phyloP scores from a whole-genome alignment of 2,329 filamentous ascomycete species.

The Aulographum hederae region DNA sequence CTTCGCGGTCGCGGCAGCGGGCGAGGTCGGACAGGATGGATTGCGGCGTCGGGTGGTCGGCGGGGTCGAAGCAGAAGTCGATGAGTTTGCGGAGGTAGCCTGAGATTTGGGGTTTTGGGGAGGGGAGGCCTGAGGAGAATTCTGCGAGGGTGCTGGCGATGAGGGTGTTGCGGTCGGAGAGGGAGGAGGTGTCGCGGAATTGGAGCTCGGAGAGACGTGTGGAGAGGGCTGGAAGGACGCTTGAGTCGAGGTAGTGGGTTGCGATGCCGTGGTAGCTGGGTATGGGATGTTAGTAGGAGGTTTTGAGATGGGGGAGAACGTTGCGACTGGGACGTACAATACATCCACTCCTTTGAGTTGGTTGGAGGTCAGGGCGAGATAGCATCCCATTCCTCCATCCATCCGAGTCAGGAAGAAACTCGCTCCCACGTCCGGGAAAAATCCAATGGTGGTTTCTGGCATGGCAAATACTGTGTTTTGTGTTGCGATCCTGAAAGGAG shows the following conservation, averaged over 20 bases:
- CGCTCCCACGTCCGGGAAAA: slow-evolving; percentile 94
- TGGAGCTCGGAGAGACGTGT: slow-evolving; percentile 72
- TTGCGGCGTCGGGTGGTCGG: slow-evolving; percentile 39
- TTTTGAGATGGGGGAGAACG: slow-evolving; percentile 1
- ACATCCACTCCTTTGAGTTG: slow-evolving; percentile 65
- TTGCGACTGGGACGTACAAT: slow-evolving; percentile 29
- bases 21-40: slow-evolving; percentile 54
- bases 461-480: slow-evolving; percentile 93
- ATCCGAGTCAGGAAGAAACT: slow-evolving; percentile 90
- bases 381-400: slow-evolving; percentile 73
- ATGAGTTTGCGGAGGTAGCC: slow-evolving; percentile 63
- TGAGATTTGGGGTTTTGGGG: slow-evolving; percentile 30
- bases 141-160: slow-evolving; percentile 86
- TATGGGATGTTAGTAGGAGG: too few relatives aligned
- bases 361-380: slow-evolving; percentile 82
- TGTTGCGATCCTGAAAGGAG: slow-evolving; percentile 89
- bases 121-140: slow-evolving; percentile 70
- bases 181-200: slow-evolving; percentile 59
- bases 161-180: slow-evolving; percentile 44
- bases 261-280: slow-evolving; percentile 62
- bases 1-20: slow-evolving; percentile 14
- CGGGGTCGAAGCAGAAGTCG: slow-evolving; percentile 40
- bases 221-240: slow-evolving; percentile 63
- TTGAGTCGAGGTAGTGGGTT: slow-evolving; percentile 92
- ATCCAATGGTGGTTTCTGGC: slow-evolving; percentile 96